These are phyloP conservation scores for Syzygium aqueum DNA, from an alignment of 345 rosid species.

Conservation along the genomic window DNA sequence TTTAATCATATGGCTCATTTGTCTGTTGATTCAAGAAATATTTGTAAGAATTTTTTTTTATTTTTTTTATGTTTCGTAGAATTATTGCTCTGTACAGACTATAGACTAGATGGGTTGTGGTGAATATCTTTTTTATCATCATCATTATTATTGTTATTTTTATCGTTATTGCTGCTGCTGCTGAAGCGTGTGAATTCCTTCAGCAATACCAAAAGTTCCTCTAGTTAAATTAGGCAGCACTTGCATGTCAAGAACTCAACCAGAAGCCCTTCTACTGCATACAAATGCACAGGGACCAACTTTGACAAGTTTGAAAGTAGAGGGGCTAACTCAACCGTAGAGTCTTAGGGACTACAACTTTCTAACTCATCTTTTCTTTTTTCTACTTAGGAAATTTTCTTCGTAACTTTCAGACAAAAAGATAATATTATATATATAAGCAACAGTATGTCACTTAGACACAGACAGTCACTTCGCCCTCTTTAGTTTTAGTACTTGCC, in stretches of 20 bases:
- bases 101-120: background rate
- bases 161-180: background rate
- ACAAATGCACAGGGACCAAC: background rate
- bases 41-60: accelerated
- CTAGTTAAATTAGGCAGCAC: background rate
- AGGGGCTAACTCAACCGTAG: background rate
- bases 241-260: background rate
- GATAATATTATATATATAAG: no score
- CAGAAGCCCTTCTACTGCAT: background rate
- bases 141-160: background rate
- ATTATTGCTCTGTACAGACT: background rate
- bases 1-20: background rate
- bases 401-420: background rate
- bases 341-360: no score
- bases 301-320: background rate
- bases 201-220: background rate
- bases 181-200: background rate
- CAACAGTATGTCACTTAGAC: background rate
- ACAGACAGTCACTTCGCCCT: background rate
- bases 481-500: background rate
- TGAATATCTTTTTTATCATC: background rate
- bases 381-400: background rate
- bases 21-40: background rate
- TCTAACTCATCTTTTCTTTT: background rate
- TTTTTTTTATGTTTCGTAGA: background rate